Evolutionary conservation across 2,329 filamentous ascomycete genomes (phyloP).

Genomic region (Dactylellina cionopaga): DNA sequence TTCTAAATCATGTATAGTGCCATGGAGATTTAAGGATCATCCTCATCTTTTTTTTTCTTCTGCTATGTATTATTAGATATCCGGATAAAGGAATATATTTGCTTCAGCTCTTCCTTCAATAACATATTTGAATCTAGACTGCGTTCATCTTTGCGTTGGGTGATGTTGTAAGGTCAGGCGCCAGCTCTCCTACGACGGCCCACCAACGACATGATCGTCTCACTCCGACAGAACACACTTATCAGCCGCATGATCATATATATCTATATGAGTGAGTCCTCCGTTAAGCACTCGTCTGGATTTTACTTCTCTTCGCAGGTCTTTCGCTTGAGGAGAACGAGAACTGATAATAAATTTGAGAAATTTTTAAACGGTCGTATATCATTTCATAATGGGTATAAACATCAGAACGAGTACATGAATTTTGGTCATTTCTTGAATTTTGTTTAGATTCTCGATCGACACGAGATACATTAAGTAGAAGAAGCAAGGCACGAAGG

Average conservation of each 20-base stretch:
- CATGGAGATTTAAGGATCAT: background rate
- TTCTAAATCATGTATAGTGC: constrained; percentile 16
- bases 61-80: constrained; percentile 39
- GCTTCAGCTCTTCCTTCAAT: background rate
- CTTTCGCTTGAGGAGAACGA: too few species aligned
- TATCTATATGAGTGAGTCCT: background rate
- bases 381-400: too few species aligned
- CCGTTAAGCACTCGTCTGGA: background rate
- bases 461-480: too few species aligned
- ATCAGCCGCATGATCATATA: constrained; percentile 19
- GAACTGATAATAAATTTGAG: too few species aligned
- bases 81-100: constrained; percentile 16
- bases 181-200: background rate
- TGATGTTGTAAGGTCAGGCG: constrained; percentile 17
- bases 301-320: too few species aligned
- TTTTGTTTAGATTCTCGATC: too few species aligned
- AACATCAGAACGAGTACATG: too few species aligned
- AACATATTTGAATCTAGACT: background rate
- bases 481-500: too few species aligned
- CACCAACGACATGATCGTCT: constrained; percentile 5
- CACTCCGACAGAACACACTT: constrained; percentile 9
- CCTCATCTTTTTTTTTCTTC: too few species aligned
- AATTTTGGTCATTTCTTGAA: too few species aligned
- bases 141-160: background rate
- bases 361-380: too few species aligned